These are phyloP conservation scores for Penicillium atrosanguineum DNA, from an alignment of 495 filamentous ascomycete genomes.

Conservation along the genomic window DNA sequence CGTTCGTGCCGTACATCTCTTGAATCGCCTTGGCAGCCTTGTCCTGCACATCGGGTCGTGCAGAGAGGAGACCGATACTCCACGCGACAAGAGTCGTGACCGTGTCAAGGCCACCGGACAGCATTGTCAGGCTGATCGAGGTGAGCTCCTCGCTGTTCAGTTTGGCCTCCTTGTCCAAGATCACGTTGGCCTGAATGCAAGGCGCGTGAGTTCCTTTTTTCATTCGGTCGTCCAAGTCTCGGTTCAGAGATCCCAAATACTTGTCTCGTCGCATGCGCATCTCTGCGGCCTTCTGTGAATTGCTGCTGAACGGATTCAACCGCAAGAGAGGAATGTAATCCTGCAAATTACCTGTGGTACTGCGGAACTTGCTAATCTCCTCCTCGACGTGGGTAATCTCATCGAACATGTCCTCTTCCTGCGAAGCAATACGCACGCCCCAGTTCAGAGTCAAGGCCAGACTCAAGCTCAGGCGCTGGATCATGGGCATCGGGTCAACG, in stretches of 20 bases:
- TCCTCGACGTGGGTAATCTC: conserved; percentile 65
- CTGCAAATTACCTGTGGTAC: conserved; percentile 60
- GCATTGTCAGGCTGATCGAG: conserved; percentile 61
- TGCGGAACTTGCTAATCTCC: conserved; percentile 56
- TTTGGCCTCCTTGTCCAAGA: conserved; percentile 58
- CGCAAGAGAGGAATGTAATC: conserved; percentile 63
- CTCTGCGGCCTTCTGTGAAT: conserved; percentile 50
- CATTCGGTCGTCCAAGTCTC: conserved; percentile 55
- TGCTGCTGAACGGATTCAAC: conserved; percentile 53
- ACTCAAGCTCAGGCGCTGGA: conserved; percentile 56
- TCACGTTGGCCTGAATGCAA: conserved; percentile 64
- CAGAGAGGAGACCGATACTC: conserved; percentile 57
- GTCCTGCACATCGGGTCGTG: conserved; percentile 58
- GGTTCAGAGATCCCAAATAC: conserved; percentile 54
- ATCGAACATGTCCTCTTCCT: conserved; percentile 56
- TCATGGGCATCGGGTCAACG: conserved; percentile 60
- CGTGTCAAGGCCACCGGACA: conserved; percentile 62
- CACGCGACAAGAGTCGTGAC: conserved; percentile 62
- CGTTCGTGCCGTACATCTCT: conserved; percentile 48
- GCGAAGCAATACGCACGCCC: conserved; percentile 56
- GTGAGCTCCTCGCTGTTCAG: conserved; percentile 58
- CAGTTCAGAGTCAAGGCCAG: conserved; percentile 62
- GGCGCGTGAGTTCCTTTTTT: conserved; percentile 57
- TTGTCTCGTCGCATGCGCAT: conserved; percentile 58
- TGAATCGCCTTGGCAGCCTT: conserved; percentile 55